These are phyloP conservation scores for Daldinia sp. DNA, from an alignment of 2,329 filamentous ascomycete genomes.

Conservation along the genomic window DNA sequence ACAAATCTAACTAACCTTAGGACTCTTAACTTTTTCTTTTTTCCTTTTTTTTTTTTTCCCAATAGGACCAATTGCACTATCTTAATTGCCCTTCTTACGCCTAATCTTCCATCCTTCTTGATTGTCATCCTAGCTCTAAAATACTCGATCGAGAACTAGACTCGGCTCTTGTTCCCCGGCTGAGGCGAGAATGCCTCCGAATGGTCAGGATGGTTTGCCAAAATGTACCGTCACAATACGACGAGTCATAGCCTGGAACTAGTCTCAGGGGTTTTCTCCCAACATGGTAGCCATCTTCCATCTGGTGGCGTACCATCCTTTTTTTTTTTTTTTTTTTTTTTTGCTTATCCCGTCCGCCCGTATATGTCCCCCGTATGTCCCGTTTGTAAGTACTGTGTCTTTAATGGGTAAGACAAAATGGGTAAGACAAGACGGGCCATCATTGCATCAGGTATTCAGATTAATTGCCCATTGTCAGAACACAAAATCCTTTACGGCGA, in stretches of 20 bases:
- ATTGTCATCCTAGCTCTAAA: not conserved
- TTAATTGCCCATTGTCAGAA: not conserved
- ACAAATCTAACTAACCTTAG: not conserved
- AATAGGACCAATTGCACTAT: not conserved
- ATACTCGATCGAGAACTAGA: not conserved
- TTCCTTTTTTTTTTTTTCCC: not conserved
- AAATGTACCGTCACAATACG: conserved; percentile 29
- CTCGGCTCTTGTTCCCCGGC: not conserved
- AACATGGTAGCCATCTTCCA: conserved; percentile 16
- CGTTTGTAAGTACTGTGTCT: conserved; percentile 6
- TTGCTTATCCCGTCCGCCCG: conserved; percentile 19
- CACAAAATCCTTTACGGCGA: not conserved
- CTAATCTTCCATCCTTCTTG: not conserved
- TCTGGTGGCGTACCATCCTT: conserved; percentile 29
- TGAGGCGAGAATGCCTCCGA: conserved; percentile 36
- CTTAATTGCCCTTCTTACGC: not conserved
- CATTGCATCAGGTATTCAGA: not conserved
- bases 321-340: conserved; percentile 28
- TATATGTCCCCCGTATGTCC: too few relatives aligned
- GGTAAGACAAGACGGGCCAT: conserved; percentile 13
- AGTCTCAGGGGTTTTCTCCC: conserved; percentile 34
- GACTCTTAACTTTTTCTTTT: not conserved
- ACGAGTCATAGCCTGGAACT: conserved; percentile 38
- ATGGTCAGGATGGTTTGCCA: too few relatives aligned
- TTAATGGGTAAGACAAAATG: conserved; percentile 17